Conservation (phyloP, 345 rosid species). For the Eutrema yunnanense region DNA sequence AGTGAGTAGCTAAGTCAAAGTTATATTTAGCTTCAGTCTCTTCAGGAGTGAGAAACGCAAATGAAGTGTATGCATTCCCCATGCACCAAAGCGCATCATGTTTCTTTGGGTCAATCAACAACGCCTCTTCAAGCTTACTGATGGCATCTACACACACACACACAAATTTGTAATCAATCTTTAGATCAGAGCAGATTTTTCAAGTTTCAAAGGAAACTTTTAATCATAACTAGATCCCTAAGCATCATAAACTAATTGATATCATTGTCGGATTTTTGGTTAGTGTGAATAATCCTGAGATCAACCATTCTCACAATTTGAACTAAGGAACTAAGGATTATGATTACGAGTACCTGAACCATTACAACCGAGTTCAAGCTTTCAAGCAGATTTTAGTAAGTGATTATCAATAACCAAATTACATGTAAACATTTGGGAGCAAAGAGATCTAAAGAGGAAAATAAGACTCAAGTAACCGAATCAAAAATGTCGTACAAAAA, state of each 20-base stretch:
- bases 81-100: conserved; percentile 81
- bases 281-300: background rate
- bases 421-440: background rate
- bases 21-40: conserved; percentile 51
- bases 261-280: background rate
- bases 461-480: background rate
- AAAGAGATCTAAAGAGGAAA: background rate
- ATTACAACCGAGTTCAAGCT: background rate
- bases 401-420: background rate
- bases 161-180: background rate
- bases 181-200: background rate
- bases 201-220: background rate
- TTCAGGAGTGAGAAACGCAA: conserved; percentile 66
- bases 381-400: background rate
- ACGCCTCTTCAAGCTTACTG: conserved; percentile 82
- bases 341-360: background rate
- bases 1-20: conserved; percentile 60
- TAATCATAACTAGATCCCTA: background rate
- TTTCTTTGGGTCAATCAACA: conserved; percentile 48
- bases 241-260: background rate
- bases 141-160: conserved; percentile 49
- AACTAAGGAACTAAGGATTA: background rate
- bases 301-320: background rate
- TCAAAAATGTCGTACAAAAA: background rate
- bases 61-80: conserved; percentile 80